These are phyloP conservation scores for Microcera coccophila DNA, from an alignment of 2,329 filamentous ascomycete species.

Conservation along the genomic window DNA sequence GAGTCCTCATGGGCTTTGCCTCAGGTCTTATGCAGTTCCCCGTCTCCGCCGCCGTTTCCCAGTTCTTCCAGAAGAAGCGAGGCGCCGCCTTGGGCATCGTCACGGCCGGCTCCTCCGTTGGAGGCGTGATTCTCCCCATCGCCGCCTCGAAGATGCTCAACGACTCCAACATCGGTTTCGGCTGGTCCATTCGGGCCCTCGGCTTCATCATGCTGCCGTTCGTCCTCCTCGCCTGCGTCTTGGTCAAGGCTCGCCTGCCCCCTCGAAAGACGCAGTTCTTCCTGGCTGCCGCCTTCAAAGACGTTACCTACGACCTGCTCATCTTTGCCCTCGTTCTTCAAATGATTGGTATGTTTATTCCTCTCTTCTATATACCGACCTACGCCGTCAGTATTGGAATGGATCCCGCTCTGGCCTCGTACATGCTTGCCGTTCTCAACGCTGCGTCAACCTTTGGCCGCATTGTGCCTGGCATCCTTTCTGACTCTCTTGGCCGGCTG, in stretches of 20 bases:
- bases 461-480: conserved; percentile 55
- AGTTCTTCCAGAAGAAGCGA: conserved; percentile 46
- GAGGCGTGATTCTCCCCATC: conserved; percentile 51
- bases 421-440: conserved; percentile 65
- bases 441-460: conserved; percentile 57
- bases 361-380: conserved; percentile 42
- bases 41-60: conserved; percentile 41
- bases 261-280: conserved; percentile 38
- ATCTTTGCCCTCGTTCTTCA: conserved; percentile 35
- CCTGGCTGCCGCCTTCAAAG: conserved; percentile 32
- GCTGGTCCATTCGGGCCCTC: conserved; percentile 50
- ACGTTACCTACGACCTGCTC: not conserved
- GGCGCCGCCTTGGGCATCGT: conserved; percentile 45
- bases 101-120: conserved; percentile 46
- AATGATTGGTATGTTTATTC: conserved; percentile 31
- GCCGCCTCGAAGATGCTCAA: conserved; percentile 46
- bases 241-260: conserved; percentile 33
- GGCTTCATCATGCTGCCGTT: conserved; percentile 48
- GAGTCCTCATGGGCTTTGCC: conserved; percentile 39
- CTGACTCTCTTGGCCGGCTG: conserved; percentile 54
- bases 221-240: conserved; percentile 36
- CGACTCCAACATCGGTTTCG: conserved; percentile 40
- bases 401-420: conserved; percentile 55
- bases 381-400: conserved; percentile 55
- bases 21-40: conserved; percentile 43